phyloP scores from a whole-genome alignment of 371 early-diverging fungal species.

The Mortierella sp. region DNA sequence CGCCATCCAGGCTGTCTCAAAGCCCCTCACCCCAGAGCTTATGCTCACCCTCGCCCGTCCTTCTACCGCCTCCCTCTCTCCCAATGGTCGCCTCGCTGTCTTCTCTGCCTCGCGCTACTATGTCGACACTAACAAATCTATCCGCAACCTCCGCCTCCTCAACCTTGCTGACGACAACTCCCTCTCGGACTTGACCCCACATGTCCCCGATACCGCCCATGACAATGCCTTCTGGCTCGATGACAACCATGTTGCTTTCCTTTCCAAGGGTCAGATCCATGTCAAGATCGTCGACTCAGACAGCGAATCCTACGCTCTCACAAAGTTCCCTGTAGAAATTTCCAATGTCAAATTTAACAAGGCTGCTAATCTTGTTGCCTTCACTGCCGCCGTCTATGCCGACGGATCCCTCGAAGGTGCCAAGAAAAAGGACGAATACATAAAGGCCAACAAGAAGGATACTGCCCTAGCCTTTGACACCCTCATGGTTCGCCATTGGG shows the following conservation, averaged over 20 bases:
- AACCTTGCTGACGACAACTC: conserved; percentile 60
- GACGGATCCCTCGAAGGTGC: conserved; percentile 62
- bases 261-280: conserved; percentile 63
- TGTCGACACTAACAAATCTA: conserved; percentile 61
- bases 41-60: conserved; percentile 68
- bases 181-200: conserved; percentile 50
- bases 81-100: conserved; percentile 63
- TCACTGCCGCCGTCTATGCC: conserved; percentile 67
- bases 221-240: conserved; percentile 69
- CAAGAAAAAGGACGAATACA: conserved; percentile 59
- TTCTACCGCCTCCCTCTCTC: conserved; percentile 60
- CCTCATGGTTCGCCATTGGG: conserved; percentile 84
- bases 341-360: conserved; percentile 62
- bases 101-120: conserved; percentile 66
- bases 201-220: conserved; percentile 60
- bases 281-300: conserved; percentile 55
- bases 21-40: conserved; percentile 62
- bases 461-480: conserved; percentile 68
- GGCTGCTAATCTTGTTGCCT: conserved; percentile 61
- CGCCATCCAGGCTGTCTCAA: not conserved
- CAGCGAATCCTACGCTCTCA: conserved; percentile 61
- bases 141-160: conserved; percentile 62
- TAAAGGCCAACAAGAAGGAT: conserved; percentile 62
- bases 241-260: conserved; percentile 63
- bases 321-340: conserved; percentile 63